phyloP scores from a whole-genome alignment of 371 early-diverging fungal genomes.

The Mucor plumbeus region DNA sequence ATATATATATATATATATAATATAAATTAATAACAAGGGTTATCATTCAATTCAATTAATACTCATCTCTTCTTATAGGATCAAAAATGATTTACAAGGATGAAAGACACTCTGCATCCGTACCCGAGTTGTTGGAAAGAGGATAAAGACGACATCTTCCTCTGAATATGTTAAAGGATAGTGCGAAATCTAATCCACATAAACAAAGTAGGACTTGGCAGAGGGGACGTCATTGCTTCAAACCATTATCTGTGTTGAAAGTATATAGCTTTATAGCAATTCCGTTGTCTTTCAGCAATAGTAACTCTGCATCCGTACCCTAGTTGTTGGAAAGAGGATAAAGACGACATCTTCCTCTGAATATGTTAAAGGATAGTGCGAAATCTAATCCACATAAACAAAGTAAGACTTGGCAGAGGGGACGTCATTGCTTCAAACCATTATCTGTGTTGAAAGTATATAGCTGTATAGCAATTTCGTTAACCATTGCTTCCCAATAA shows the following conservation, averaged over 20 bases:
- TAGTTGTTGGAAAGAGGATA: neutral
- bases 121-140: conserved; percentile 21
- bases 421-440: conserved; percentile 12
- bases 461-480: conserved; percentile 20
- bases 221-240: conserved; percentile 15
- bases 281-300: conserved; percentile 1
- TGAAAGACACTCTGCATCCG: conserved; percentile 16
- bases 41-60: conserved; percentile 1
- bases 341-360: neutral
- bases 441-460: conserved; percentile 22
- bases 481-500: conserved; percentile 6
- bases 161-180: conserved; percentile 18
- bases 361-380: neutral
- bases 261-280: conserved; percentile 22
- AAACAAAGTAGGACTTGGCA: conserved; percentile 21
- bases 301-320: neutral
- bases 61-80: conserved; percentile 13
- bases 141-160: conserved; percentile 19
- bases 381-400: conserved; percentile 16
- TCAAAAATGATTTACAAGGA: neutral
- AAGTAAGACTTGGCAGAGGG: conserved; percentile 24
- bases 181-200: conserved; percentile 22
- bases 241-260: conserved; percentile 21
- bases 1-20: conserved; percentile 11
- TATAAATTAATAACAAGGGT: conserved; percentile 9